Conservation (phyloP, 306 rosid genomes). For the Lagenaria siceraria region DNA sequence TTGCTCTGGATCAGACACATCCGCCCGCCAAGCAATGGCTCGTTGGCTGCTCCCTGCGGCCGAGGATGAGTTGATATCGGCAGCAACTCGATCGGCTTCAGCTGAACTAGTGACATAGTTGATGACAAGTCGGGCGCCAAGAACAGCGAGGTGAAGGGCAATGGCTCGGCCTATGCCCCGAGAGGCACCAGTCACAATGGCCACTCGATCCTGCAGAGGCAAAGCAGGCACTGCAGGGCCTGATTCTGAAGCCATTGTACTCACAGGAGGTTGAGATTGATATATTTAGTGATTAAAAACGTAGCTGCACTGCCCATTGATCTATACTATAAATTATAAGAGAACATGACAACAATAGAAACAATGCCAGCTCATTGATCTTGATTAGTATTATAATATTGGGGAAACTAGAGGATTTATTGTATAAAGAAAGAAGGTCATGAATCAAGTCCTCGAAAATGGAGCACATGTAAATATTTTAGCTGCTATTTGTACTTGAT, state of each 20-base stretch:
- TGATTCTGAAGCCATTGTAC: neutral
- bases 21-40: slow-evolving; percentile 24
- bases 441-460: neutral
- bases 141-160: slow-evolving; percentile 32
- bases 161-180: slow-evolving; percentile 45
- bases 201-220: neutral
- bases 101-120: slow-evolving; percentile 23
- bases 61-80: slow-evolving; percentile 22
- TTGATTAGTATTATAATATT: neutral
- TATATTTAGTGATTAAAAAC: neutral
- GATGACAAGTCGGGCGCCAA: slow-evolving; percentile 30
- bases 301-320: neutral
- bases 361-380: neutral
- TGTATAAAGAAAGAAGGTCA: neutral
- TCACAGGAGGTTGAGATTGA: neutral
- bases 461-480: neutral
- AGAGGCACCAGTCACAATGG: slow-evolving; percentile 14
- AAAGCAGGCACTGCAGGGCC: neutral
- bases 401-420: neutral
- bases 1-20: slow-evolving; percentile 31
- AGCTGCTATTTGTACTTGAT: neutral
- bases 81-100: slow-evolving; percentile 25
- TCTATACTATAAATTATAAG: neutral
- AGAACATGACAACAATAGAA: neutral
- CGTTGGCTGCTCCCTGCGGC: neutral